These are phyloP conservation scores for Porphyridium purpureum DNA, from an alignment of 23 red algal species.

Conservation along the genomic window DNA sequence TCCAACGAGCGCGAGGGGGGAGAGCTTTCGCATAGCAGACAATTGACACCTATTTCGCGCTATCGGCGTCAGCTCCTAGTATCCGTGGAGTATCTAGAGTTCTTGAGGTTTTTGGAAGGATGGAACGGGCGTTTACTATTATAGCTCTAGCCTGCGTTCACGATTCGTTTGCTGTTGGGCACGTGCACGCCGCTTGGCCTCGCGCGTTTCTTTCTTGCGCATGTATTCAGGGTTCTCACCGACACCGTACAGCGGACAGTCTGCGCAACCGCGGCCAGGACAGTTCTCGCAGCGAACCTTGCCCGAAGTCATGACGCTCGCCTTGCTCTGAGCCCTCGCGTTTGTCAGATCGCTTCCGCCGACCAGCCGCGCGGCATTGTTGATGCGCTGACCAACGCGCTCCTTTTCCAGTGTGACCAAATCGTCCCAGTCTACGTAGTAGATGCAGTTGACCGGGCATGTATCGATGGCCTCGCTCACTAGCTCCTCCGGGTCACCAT, in stretches of 20 bases:
- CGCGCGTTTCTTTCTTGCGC: conserved; percentile 15
- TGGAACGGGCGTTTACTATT: too few species aligned
- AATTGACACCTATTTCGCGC: too few species aligned
- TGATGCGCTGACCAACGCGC: conserved; percentile 46
- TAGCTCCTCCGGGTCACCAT: conserved; percentile 17
- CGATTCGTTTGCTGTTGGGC: too few species aligned
- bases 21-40: too few species aligned
- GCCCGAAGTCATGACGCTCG: conserved; percentile 35
- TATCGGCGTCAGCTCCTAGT: too few species aligned
- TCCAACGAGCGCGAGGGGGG: too few species aligned
- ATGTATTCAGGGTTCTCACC: conserved; percentile 62
- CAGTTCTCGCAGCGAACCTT: conserved; percentile 55
- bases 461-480: conserved; percentile 17
- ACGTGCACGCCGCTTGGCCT: conserved; percentile 1
- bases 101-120: too few species aligned
- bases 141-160: too few species aligned
- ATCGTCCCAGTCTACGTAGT: conserved; percentile 53
- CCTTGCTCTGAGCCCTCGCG: conserved; percentile 7
- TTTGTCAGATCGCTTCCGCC: conserved; percentile 14
- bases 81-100: too few species aligned
- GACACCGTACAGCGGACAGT: conserved; percentile 63
- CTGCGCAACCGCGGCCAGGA: conserved; percentile 36
- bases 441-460: conserved; percentile 74
- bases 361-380: conserved; percentile 50
- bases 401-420: conserved; percentile 45